Evolutionary conservation across 192 early-diverging fungal genomes (phyloP), one percentile per base, ranked within the genome.

Genomic region (Rhizoclosmatium sp.): DNA sequence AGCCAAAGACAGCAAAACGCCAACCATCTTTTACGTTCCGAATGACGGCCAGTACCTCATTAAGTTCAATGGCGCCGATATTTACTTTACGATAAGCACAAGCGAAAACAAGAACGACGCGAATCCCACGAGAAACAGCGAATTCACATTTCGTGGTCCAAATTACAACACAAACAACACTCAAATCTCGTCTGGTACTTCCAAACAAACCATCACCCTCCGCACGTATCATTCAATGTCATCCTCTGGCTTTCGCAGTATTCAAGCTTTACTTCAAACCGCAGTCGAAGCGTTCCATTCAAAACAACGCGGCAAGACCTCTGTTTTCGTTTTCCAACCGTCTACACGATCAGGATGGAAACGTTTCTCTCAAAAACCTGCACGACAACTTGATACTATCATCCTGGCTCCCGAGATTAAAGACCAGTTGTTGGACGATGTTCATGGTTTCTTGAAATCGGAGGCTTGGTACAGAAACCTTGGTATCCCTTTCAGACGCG

Each of bases 401-500:
- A 70, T 70, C 54, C 56, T 78, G 39, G 4, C 46, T 31, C 42
- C 46, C 0, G n/a, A n/a, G 39, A 41, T 75, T 42, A 44, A 58
- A 14, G 39, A 72, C 14, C 39, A 14, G 2, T 7, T 80, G 3
- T 46, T 73, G 23, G 56, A 71, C 4, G 81, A 78, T 60, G 23
- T 81, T 4, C 77, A 87, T 44, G 83, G 87, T 47, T 92, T 92
- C 49, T 79, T 92, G 61, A 71, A 75, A 3, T 85, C 87, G 2
- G 87, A 91, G 51, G 76, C 86, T 7, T 92, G 90, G 90, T 92
- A 92, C 60, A 56, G 78, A 0, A 81, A 88, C 45, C 82, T 84
- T 23, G 91, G 91, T 7, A 95, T 96, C 46, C 95, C 94, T n/a
- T 97, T 96, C 79, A 88, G 95, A 31, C 90, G 95, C 42, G 95